These are phyloP conservation scores for Quercus tomentella DNA, from an alignment of 331 rosid genomes.

Conservation along the genomic window DNA sequence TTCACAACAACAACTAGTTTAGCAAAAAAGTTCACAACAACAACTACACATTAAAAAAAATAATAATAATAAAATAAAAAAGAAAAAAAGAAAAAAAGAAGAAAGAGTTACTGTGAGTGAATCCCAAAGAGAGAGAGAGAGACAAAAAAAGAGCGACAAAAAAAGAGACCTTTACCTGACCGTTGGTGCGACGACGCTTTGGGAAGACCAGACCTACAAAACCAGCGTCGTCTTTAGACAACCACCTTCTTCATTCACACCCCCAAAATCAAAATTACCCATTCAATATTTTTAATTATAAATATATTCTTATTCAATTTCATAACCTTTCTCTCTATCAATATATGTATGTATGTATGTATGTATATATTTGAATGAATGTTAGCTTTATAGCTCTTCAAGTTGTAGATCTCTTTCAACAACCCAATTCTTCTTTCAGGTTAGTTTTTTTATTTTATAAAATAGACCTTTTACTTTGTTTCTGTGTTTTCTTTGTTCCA, in stretches of 20 bases:
- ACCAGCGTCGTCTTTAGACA: conserved; percentile 16
- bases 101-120: too few species aligned
- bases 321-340: background rate
- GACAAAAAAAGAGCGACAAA: background rate
- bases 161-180: conserved; percentile 12
- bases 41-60: too few species aligned
- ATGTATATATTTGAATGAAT: background rate
- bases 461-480: conserved; percentile 11
- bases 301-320: background rate
- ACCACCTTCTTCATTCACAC: background rate
- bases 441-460: conserved; percentile 18
- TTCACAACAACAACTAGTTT: too few species aligned
- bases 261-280: background rate
- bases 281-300: conserved; percentile 1
- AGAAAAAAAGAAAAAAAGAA: too few species aligned
- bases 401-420: conserved; percentile 39
- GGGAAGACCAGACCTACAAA: conserved; percentile 14
- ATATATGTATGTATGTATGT: background rate
- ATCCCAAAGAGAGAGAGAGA: too few species aligned
- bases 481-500: background rate
- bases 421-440: conserved; percentile 35
- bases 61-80: too few species aligned
- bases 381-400: conserved; percentile 14
- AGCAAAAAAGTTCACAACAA: too few species aligned
- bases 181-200: conserved; percentile 28